Evolutionary conservation across 2,329 filamentous ascomycete species (phyloP).

Genomic region (Xylogone sp.): DNA sequence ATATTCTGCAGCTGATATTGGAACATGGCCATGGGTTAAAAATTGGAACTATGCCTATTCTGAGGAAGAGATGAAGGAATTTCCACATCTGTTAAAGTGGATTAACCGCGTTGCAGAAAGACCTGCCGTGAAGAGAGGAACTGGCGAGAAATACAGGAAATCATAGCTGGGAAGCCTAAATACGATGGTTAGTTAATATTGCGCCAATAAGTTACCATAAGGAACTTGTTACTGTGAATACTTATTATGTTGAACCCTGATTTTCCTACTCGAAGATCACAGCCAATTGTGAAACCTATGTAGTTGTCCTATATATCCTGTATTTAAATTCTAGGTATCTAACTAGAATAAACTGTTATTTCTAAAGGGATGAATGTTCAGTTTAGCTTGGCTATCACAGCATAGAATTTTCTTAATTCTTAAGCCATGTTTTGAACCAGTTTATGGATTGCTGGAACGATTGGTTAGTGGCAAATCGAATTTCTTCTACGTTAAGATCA

Average conservation of each 20-base stretch:
- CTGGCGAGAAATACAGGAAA: constrained; percentile 32
- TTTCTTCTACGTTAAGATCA: constrained; percentile 51
- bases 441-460: constrained; percentile 70
- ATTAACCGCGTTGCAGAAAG: constrained; percentile 45
- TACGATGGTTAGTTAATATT: no score
- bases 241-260: no score
- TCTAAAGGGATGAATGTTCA: no score
- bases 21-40: constrained; percentile 47
- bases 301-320: no score
- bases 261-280: no score
- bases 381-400: no score
- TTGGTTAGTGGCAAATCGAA: constrained; percentile 70
- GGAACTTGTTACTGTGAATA: no score
- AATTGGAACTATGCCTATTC: constrained; percentile 40
- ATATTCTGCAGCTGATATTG: constrained; percentile 50
- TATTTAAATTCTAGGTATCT: no score
- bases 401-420: no score
- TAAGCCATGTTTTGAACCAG: constrained; percentile 57
- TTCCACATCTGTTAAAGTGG: constrained; percentile 50
- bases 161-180: no score
- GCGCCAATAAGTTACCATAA: background rate
- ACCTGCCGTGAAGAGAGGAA: constrained; percentile 35
- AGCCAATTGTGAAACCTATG: no score
- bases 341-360: no score
- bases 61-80: constrained; percentile 43